phyloP scores from a whole-genome alignment of 2,329 filamentous ascomycete genomes.

The Nemania sp. region DNA sequence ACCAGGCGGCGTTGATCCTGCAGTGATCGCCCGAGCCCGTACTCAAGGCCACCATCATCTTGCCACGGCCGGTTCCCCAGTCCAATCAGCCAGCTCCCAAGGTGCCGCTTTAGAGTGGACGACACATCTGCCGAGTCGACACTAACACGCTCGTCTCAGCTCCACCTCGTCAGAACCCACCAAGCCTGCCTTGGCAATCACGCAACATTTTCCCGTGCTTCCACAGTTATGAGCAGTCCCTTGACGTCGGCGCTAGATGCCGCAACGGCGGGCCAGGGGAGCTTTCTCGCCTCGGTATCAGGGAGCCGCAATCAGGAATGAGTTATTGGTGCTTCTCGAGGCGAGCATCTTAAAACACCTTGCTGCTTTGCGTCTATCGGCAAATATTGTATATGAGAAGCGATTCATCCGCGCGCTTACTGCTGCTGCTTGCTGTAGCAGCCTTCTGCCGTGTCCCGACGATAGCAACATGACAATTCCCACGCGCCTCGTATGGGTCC shows the following conservation, averaged over 20 bases:
- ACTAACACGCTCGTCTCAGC: slow-evolving; percentile 22
- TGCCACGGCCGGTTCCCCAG: slow-evolving; percentile 14
- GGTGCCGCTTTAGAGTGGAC: slow-evolving; percentile 3
- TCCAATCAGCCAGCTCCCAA: slow-evolving; percentile 18
- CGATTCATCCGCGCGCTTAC: slow-evolving; percentile 29
- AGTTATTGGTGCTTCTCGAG: slow-evolving; percentile 8
- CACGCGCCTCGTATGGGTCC: slow-evolving; percentile 14
- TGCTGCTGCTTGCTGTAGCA: slow-evolving; percentile 1
- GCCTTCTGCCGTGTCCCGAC: slow-evolving; percentile 16
- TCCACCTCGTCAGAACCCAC: slow-evolving; percentile 24
- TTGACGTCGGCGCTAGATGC: background rate
- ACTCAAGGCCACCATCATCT: slow-evolving; percentile 10
- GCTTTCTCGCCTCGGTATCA: background rate
- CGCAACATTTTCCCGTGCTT: slow-evolving; percentile 18
- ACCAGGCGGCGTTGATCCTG: slow-evolving; percentile 21
- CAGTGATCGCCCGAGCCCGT: slow-evolving; percentile 15
- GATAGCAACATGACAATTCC: slow-evolving; percentile 5
- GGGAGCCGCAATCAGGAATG: slow-evolving; percentile 11
- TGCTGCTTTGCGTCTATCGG: slow-evolving; percentile 25
- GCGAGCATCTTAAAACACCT: slow-evolving; percentile 1
- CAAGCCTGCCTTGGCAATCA: slow-evolving; percentile 25
- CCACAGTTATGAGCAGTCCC: too few relatives aligned
- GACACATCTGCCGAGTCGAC: slow-evolving; percentile 28
- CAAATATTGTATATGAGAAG: slow-evolving; percentile 21
- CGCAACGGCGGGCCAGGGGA: slow-evolving; percentile 13